phyloP scores from a whole-genome alignment of 2,329 filamentous ascomycete genomes.

The Colletotrichum liriopes region DNA sequence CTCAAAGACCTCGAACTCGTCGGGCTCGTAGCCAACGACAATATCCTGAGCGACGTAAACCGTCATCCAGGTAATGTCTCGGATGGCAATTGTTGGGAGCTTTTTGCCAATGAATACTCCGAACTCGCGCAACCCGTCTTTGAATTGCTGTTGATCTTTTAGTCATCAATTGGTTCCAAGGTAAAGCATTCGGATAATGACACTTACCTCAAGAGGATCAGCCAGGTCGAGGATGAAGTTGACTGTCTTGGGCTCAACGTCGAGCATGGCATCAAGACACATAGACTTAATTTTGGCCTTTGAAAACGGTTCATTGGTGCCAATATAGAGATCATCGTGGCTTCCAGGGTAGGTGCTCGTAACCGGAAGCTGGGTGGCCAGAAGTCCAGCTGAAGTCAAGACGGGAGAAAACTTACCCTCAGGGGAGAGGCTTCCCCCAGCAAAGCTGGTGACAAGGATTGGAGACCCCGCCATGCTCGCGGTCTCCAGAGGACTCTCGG shows the following conservation, averaged over 20 bases:
- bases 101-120: not conserved
- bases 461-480: not conserved
- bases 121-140: not conserved
- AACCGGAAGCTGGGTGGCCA: not conserved
- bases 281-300: not conserved
- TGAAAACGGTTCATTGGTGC: not conserved
- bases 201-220: not conserved
- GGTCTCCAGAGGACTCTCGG: no score
- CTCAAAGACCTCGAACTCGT: not conserved
- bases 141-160: not conserved
- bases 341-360: not conserved
- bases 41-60: not conserved
- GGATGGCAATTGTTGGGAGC: not conserved
- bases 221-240: not conserved
- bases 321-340: not conserved
- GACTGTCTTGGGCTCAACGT: not conserved
- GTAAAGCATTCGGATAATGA: not conserved
- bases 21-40: not conserved
- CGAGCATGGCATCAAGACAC: not conserved
- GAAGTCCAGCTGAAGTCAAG: not conserved
- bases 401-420: no score
- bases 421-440: no score
- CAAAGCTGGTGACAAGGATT: no score
- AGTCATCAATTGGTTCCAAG: not conserved
- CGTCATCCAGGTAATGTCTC: slow-evolving; percentile 32